Evolutionary conservation across 202 grass and related monocot genomes (phyloP).

Genomic region (Thinopyrum obtusiflorum): DNA sequence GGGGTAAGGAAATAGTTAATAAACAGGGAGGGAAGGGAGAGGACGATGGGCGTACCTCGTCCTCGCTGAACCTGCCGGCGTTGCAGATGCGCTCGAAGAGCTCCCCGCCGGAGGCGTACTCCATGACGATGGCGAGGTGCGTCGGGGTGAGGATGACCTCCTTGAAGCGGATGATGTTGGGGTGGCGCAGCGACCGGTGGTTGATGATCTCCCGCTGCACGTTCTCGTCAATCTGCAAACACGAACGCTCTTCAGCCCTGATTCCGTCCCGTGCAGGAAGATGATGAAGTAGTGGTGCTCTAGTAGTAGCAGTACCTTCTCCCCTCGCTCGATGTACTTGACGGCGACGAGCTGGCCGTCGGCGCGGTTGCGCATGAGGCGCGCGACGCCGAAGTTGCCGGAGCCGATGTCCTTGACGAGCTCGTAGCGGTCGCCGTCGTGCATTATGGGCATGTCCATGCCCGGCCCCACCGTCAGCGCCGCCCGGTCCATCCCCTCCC

Average conservation of each 20-base stretch:
- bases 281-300: background rate
- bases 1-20: too few species aligned
- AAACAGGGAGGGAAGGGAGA: background rate
- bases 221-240: conserved; percentile 91
- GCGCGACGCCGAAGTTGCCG: conserved; percentile 90
- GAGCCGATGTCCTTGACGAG: conserved; percentile 92
- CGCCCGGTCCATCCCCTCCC: conserved; percentile 64
- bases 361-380: conserved; percentile 82
- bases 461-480: conserved; percentile 79
- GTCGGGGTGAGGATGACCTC: conserved; percentile 98
- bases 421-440: conserved; percentile 96
- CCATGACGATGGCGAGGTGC: conserved; percentile 98
- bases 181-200: conserved; percentile 89
- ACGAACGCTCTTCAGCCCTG: background rate
- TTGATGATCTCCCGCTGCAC: conserved; percentile 99
- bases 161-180: conserved; percentile 98
- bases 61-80: conserved; percentile 89
- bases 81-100: conserved; percentile 97
- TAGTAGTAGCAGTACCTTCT: conserved; percentile 41
- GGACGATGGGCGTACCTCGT: conserved; percentile 50
- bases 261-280: background rate
- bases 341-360: conserved; percentile 87
- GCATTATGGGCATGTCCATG: conserved; percentile 99
- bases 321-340: conserved; percentile 94
- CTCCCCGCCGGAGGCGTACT: conserved; percentile 92